Evolutionary conservation across 2,329 filamentous ascomycete species (phyloP).

Genomic region (Fulvia fulva): DNA sequence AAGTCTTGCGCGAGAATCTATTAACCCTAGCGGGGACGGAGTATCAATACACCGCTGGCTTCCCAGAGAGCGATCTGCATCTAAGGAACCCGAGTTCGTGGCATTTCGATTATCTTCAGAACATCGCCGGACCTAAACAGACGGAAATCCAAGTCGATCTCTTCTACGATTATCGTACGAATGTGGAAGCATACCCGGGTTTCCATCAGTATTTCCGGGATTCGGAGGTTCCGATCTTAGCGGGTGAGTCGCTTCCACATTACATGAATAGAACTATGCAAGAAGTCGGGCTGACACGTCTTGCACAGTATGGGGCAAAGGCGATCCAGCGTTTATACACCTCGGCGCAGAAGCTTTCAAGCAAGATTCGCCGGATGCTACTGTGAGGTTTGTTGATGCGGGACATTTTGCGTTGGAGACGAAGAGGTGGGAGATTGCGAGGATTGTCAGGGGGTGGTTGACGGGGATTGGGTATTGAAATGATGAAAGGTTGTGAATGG

Average conservation of each 20-base stretch:
- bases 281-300: no score
- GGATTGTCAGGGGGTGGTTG: conserved; percentile 37
- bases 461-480: conserved; percentile 17
- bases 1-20: conserved; percentile 33
- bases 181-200: conserved; percentile 50
- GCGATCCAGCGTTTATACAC: conserved; percentile 51
- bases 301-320: conserved; percentile 51
- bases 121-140: conserved; percentile 44
- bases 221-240: conserved; percentile 51
- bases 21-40: conserved; percentile 40
- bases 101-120: conserved; percentile 43
- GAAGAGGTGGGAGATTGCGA: conserved; percentile 36
- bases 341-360: conserved; percentile 54
- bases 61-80: conserved; percentile 27
- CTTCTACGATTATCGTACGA: conserved; percentile 55
- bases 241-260: conserved; percentile 17
- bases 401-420: conserved; percentile 55
- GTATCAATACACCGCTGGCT: conserved; percentile 28
- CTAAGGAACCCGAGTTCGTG: conserved; percentile 46
- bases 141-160: conserved; percentile 54
- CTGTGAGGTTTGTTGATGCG: conserved; percentile 51
- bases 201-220: conserved; percentile 55
- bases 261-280: no score
- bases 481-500: not conserved
- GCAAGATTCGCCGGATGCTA: conserved; percentile 46